A percentile compares a stretch with the other conserved stretches of the same genome.
phyloP scores from a whole-genome alignment of 768 basidiomycete species.

The Lentinus brumalis region DNA sequence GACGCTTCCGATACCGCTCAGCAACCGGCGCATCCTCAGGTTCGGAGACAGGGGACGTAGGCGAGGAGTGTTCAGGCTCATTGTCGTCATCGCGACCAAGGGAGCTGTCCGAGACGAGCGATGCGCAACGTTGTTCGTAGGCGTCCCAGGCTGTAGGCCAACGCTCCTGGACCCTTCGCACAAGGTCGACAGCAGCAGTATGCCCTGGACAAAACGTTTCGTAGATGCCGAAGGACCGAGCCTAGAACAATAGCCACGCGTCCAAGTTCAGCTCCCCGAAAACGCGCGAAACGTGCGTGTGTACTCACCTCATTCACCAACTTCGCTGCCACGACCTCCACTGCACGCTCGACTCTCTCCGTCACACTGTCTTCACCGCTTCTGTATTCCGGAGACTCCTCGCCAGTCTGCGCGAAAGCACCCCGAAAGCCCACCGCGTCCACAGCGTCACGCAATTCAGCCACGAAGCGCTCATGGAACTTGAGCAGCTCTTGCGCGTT shows the following conservation, averaged over 20 bases:
- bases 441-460: slow-evolving; percentile 51
- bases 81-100: slow-evolving; percentile 7
- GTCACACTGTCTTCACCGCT: slow-evolving; percentile 11
- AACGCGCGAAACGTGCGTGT: background rate
- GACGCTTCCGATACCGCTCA: slow-evolving; percentile 14
- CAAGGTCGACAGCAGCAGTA: slow-evolving; percentile 73
- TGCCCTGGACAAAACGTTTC: slow-evolving; percentile 88
- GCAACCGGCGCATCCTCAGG: background rate
- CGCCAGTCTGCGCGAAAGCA: slow-evolving; percentile 8
- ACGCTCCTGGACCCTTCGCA: slow-evolving; percentile 66
- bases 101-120: slow-evolving; percentile 42
- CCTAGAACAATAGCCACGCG: slow-evolving; percentile 45
- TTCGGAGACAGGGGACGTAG: slow-evolving; percentile 8
- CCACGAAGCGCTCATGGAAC: slow-evolving; percentile 69
- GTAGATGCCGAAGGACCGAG: slow-evolving; percentile 75
- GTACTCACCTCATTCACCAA: slow-evolving; percentile 29
- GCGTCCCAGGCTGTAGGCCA: slow-evolving; percentile 77
- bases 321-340: slow-evolving; percentile 22
- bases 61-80: background rate
- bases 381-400: background rate
- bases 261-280: background rate
- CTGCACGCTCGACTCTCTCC: slow-evolving; percentile 7
- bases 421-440: slow-evolving; percentile 49
- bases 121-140: slow-evolving; percentile 76
- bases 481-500: slow-evolving; percentile 69